Conservation (phyloP, 768 basidiomycete genomes). For the Mycena kentingensis region DNA sequence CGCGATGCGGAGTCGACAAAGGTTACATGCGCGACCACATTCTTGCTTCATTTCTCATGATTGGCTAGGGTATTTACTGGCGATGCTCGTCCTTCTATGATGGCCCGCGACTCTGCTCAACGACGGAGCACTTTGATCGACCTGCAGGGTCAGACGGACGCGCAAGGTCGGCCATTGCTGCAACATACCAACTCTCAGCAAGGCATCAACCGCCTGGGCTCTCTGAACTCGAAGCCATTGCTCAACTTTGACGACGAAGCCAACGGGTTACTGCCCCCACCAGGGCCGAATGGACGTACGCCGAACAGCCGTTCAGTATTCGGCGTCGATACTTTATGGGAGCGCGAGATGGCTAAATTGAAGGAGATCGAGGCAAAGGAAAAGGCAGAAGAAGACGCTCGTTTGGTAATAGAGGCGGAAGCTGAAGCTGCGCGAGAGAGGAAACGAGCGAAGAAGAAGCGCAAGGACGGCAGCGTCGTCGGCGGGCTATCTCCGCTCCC, state of each 20-base stretch:
- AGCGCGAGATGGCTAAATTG: slow-evolving; percentile 81
- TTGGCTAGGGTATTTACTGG: slow-evolving; percentile 88
- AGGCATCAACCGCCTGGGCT: slow-evolving; percentile 49
- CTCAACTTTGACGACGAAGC: slow-evolving; percentile 63
- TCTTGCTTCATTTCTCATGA: neutral
- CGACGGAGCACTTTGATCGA: slow-evolving; percentile 76
- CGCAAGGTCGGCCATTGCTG: slow-evolving; percentile 41
- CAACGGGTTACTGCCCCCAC: slow-evolving; percentile 31
- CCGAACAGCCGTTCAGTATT: slow-evolving; percentile 77
- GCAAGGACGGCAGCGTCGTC: slow-evolving; percentile 27
- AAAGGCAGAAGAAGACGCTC: slow-evolving; percentile 55
- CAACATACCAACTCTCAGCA: slow-evolving; percentile 49
- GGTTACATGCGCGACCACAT: slow-evolving; percentile 57
- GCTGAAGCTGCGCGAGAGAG: slow-evolving; percentile 47
- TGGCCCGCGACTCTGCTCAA: slow-evolving; percentile 64
- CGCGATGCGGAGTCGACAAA: slow-evolving; percentile 78
- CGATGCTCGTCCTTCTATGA: slow-evolving; percentile 91
- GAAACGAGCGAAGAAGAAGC: slow-evolving; percentile 51
- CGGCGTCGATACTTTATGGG: slow-evolving; percentile 92
- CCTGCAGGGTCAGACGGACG: slow-evolving; percentile 38
- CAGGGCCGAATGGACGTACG: slow-evolving; percentile 32
- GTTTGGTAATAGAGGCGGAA: slow-evolving; percentile 46
- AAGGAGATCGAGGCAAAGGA: slow-evolving; percentile 75
- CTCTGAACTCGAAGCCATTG: slow-evolving; percentile 61
- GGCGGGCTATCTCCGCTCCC: slow-evolving; percentile 8